Evolutionary conservation across 805 yeast species (phyloP), one percentile per base, ranked within the genome.

Genomic region (Candida odintsovae): DNA sequence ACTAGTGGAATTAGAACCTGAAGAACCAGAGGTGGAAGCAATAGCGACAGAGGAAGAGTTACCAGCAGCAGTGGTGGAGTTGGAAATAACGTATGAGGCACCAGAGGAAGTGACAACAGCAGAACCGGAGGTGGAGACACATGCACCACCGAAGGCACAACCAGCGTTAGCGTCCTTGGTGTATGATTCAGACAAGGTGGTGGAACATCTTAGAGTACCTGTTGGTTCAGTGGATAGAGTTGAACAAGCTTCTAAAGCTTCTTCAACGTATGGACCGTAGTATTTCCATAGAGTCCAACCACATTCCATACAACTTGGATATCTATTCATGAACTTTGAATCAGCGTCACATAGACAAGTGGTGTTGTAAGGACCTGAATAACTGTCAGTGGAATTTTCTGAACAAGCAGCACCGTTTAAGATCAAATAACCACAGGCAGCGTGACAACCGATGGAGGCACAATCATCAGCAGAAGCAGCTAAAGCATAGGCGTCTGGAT

Each of bases 201-300:
- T 61, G 41, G 61, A 44, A 45, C 51, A 52, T 50, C 54, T 50
- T 33, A 45, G 35, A 15, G 56, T 52, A 45, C 56, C 56, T 38
- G 56, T 52, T 54, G 69, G 69, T 25, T 57, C 54, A 33, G 64
- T 55, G 16, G 62, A 51, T 18, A 53, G 25, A n/a, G 52, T 48
- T 22, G 50, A 42, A 54, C 69, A 66, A 23, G 50, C 60, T 19
- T 50, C 57, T 40, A 65, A 47, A 9, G 69, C 62, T 16, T 56
- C 50, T 6, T 57, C 44, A 40, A 67, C 57, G 54, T 52, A 65
- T 2, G 51, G 43, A 22, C 60, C 61, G 52, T 66, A 66, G 53
- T 65, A 62, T 28, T 56, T 49, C 66, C 66, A 67, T 44, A 67
- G 50, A 46, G 69, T 66, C 70, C 69, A 66, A 40, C 70, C 71